A percentile compares a stretch with the other conserved stretches of the same genome.
phyloP scores from a whole-genome alignment of 352 stramenopile species.

The Phytophthora podocarpi region DNA sequence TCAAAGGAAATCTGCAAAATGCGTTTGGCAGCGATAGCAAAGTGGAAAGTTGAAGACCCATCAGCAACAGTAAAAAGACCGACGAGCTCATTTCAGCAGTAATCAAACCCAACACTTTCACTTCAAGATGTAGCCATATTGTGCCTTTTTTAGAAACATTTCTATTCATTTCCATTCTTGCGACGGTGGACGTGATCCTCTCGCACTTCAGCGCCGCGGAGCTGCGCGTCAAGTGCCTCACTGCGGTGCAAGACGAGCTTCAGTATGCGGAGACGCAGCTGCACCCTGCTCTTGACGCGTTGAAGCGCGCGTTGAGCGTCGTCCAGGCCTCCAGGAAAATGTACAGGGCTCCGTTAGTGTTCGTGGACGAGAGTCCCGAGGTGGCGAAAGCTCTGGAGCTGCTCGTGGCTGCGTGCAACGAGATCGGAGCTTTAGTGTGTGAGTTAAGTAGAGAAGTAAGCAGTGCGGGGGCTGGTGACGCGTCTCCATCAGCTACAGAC shows the following conservation, averaged over 20 bases:
- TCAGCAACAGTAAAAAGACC: neutral
- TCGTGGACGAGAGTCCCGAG: too few species aligned
- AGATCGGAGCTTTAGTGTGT: slow-evolving; percentile 11
- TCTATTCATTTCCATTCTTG: too few species aligned
- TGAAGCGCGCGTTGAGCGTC: slow-evolving; percentile 12
- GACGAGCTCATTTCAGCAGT: too few species aligned
- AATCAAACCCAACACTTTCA: too few species aligned
- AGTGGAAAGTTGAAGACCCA: neutral
- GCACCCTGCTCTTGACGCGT: neutral
- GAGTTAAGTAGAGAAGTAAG: slow-evolving; percentile 14
- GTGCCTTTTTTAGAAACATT: too few species aligned
- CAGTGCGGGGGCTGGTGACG: neutral
- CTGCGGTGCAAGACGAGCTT: slow-evolving; percentile 14
- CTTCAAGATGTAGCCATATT: neutral
- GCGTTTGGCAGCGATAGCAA: neutral
- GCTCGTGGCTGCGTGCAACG: slow-evolving; percentile 12
- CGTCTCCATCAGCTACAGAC: slow-evolving; percentile 10
- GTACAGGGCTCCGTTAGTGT: slow-evolving; percentile 1
- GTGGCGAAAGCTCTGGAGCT: slow-evolving; percentile 7
- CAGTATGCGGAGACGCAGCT: slow-evolving; percentile 7
- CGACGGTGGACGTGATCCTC: slow-evolving; percentile 19
- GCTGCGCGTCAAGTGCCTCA: slow-evolving; percentile 18
- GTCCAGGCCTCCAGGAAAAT: slow-evolving; percentile 12
- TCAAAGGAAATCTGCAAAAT: neutral
- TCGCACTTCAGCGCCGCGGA: slow-evolving; percentile 14